Evolutionary conservation across 345 rosid species (phyloP), one percentile per base, ranked within the genome.

Genomic region (Leavenworthia alabamica): DNA sequence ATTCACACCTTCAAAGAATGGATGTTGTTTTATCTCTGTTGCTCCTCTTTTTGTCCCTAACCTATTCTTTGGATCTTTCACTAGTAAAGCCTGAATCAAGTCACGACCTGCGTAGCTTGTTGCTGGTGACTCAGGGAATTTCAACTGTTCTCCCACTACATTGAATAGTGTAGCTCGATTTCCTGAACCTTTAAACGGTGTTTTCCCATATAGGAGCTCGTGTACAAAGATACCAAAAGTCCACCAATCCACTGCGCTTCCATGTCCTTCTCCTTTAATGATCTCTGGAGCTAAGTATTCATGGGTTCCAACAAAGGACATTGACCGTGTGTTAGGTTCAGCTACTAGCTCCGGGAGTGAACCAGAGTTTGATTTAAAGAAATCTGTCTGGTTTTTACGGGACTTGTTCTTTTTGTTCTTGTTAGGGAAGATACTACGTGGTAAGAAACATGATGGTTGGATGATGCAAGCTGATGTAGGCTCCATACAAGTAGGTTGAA

Each of bases 161-260:
- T 93, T 89, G 74, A 93, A 86, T 55, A 89, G 71, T 5, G 99
- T 93, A 23, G 96, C 97, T 1, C 97, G 85, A 69, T 89, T 93
- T 19, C 97, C 97, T 32, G 96, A 85, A 22, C 99, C 97, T 75
- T 89, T 93, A 60, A 89, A 93, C 13, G 97, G 97, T 1, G 99
- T 93, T 56, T 86, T 93, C 3, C 99, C 97, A 4, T 85, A 87
- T 0, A 93, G 63, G 15, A 93, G 78, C 68, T 93, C 99, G 4
- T 93, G 96, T 66, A 93, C 68, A 71, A 93, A 93, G 67, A 93
- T 85, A 11, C 99, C 99, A 37, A 87, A 93, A 4, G 99, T 93
- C 99, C 99, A 89, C 99, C 99, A 93, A 33, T 93, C 99, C 29
- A 93, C 97, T 22, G 97, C 97, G 67, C 99, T 89, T 40, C 99